phyloP scores from a whole-genome alignment of 768 basidiomycete species.

The Suillus variegatus region DNA sequence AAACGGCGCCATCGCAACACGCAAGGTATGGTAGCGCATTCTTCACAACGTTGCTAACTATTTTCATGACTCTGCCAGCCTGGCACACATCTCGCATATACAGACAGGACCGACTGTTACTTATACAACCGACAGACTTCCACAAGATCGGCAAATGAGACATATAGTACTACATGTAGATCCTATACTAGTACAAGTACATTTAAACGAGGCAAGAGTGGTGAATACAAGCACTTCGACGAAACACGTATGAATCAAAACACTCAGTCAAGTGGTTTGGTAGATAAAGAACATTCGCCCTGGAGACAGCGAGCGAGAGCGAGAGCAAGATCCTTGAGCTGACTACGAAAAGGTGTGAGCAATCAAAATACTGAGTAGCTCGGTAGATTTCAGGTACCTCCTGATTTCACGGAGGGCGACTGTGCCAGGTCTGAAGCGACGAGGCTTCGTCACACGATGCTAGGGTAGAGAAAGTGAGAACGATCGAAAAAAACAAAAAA shows the following conservation, averaged over 20 bases:
- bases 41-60: too few relatives aligned
- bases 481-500: too few relatives aligned
- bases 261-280: background rate
- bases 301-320: slow-evolving; percentile 34
- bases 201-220: background rate
- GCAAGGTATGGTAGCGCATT: too few relatives aligned
- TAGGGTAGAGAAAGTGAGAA: too few relatives aligned
- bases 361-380: slow-evolving; percentile 51
- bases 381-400: slow-evolving; percentile 91
- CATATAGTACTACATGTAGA: background rate
- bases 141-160: background rate
- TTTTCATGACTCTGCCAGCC: too few relatives aligned
- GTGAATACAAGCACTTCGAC: background rate
- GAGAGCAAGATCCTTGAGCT: slow-evolving; percentile 31
- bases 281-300: slow-evolving; percentile 27
- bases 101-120: too few relatives aligned
- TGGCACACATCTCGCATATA: too few relatives aligned
- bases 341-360: slow-evolving; percentile 17
- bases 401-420: slow-evolving; percentile 94
- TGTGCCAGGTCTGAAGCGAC: slow-evolving; percentile 86
- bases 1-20: too few relatives aligned
- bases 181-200: background rate
- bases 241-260: background rate
- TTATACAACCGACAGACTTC: too few relatives aligned
- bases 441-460: slow-evolving; percentile 87